Base-by-base conservation (phyloP, 2,329 filamentous ascomycete genomes). In the Xylaria arbuscula region DNA sequence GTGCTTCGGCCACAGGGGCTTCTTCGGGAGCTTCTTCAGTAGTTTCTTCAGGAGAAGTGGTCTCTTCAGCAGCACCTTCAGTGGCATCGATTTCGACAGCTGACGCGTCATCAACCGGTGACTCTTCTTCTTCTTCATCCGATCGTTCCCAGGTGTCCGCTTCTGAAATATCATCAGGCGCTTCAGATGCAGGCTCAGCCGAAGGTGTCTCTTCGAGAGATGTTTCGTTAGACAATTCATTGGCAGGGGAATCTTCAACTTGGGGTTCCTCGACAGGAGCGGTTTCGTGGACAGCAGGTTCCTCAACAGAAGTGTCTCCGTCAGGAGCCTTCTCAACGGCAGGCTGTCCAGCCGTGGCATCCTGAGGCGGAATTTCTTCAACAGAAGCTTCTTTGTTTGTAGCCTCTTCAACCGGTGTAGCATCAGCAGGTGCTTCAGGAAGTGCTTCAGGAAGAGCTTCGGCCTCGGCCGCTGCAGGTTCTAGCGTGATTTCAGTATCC, bases 311-410 rank as follows among this genome's bases (percentile, higher is more conserved):
- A 42, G 51, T 32, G 5, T 50, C 32, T 8, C 69, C 60, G 24
- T 19, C 10, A 19, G 38, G 17, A 47, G 50, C 15, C 42, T 67
- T 40, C 45, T 56, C 24, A 7, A 13, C 32, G 36, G 36, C 15
- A 69, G 48, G 28, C 10, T 67, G n/a, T 62, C 66, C 70, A 11
- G 45, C 62, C 11, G 66, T 32, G 45, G 69, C 13, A 32, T 68
- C 69, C 51, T 72, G 67, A 40, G 50, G 36, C 15, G 66, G 34
- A 34, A 54, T 36, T 32, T 67, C 69, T 24, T 70, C 62, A 38
- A 47, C 34, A 17, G 67, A 40, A 22, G 63, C 15, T 40, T 70
- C 72, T 55, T 72, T 53, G 56, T 17, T 55, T n/a, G 48, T 10
- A 24, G 55, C 51, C 28, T 64, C 57, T 15, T 64, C 53, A 32